phyloP scores from a whole-genome alignment of 148 eudicot genomes.

The Chenopodium formosanum region DNA sequence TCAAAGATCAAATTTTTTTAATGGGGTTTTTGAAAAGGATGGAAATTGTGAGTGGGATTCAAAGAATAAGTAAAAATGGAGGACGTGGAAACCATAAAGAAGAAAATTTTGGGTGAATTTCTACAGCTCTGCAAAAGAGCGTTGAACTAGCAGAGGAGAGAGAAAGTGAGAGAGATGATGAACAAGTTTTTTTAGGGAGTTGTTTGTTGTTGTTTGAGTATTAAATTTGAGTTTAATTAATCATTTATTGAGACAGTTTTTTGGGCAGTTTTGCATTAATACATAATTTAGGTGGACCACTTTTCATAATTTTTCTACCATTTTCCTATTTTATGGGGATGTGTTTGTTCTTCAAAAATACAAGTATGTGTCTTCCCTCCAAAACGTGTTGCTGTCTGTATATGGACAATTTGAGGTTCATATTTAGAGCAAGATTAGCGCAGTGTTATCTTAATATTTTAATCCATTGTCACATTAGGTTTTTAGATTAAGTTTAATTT shows the following conservation, averaged over 20 bases:
- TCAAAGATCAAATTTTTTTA: conserved; percentile 29
- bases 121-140: conserved; percentile 9
- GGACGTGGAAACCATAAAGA: conserved; percentile 64
- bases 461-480: too few relatives aligned
- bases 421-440: too few relatives aligned
- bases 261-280: conserved; percentile 13
- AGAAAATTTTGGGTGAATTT: not conserved
- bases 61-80: conserved; percentile 35
- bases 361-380: not conserved
- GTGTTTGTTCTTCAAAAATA: conserved; percentile 9
- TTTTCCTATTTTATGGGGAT: not conserved
- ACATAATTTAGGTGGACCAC: conserved; percentile 12
- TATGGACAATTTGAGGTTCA: too few relatives aligned
- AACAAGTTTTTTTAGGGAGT: not conserved
- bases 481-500: too few relatives aligned
- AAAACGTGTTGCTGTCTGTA: not conserved
- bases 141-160: conserved; percentile 29
- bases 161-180: conserved; percentile 7
- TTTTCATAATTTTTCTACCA: not conserved
- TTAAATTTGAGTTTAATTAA: conserved; percentile 2
- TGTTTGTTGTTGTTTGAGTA: conserved; percentile 1
- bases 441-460: too few relatives aligned
- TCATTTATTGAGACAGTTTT: conserved; percentile 22
- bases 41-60: conserved; percentile 24
- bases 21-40: conserved; percentile 18